Evolutionary conservation across 805 yeast genomes (phyloP), one percentile per base, ranked within the genome.

Genomic region (Ogataea sp.): DNA sequence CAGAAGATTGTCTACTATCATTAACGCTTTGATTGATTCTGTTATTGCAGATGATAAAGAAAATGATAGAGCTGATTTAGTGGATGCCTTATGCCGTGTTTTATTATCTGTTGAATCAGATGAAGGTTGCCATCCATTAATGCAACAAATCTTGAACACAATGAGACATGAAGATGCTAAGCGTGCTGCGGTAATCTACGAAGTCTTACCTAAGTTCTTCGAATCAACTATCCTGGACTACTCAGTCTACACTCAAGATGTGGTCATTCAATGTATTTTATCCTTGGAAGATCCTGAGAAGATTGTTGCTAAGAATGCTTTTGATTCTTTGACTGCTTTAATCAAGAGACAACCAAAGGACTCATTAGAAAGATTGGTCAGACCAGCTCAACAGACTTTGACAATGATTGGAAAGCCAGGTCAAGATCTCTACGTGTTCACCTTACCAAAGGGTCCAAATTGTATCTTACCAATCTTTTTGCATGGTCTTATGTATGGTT

Each of bases 401-500:
- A 68, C 68, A 25, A 58, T 78, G 41, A 73, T 87, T 16, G 86
- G 88, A 20, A 68, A 68, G 18, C 66, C 67, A 28, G 82, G 79
- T 1, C 71, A 72, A 51, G 87, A 83, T 25, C 61, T 89, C 38
- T 75, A 80, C 26, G 96, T 87, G 0, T 84, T 89, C 59, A 56
- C 74, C 45, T 52, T 78, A 64, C 79, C 94, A 60, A 79, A 78
- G 58, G 94, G 97, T 37, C 95, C 96, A 43, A 78, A 74, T 55
- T 83, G 95, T 62, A 63, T 93, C 30, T 69, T 93, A 49, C 98
- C 98, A 23, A 75, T 94, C 39, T 93, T 93, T 67, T 66, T 87
- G 49, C 96, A 90, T 58, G 97, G 97, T 44, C 73, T 93, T 53
- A 86, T 90, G 95, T 86, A 88, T 61, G 99, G 98, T 47, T 74